Base-by-base conservation (phyloP, 176 grass and related monocot species). In the Raddia distichophylla region DNA sequence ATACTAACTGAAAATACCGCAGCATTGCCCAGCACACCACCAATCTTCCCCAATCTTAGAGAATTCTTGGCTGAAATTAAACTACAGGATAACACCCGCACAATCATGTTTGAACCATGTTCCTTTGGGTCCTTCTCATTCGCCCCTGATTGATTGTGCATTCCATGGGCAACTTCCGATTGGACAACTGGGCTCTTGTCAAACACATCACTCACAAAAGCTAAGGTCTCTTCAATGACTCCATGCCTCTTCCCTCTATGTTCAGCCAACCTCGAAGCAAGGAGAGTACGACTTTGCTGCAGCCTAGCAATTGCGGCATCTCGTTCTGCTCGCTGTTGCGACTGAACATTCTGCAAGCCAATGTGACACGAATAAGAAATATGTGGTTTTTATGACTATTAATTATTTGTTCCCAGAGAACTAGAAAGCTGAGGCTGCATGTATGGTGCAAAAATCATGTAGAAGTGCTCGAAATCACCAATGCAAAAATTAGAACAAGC, bases 211-310 rank as follows among this genome's bases (percentile, higher is more conserved):
- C 74, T 74, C n/a, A 90, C 84, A 58, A 95, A 90, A 80, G 82
- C 82, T 32, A 90, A 64, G 78, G 90, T 79, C 75, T 95, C 93
- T 67, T 95, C 83, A 55, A 95, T 92, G 76, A 90, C 79, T 70
- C 73, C 77, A 73, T 88, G 89, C 70, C 86, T 86, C 70, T 78
- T 89, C 42, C 93, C 86, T 56, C 78, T 86, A 65, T 95, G 85
- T 60, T 95, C 85, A 64, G 82, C 71, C 71, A 95, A 90, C 77
- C 93, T 89, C 77, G 85, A 81, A 16, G 88, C 90, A 69, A 95
- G 93, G 45, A 92, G 44, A 51, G 78, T 69, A 33, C 87, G 85
- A 52, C 93, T 92, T 82, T 90, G 90, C 82, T 95, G 87, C 60
- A 95, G 57, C 43, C 90, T 84, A 78, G 90, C 79, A 56, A 92